Evolutionary conservation across 202 grass and related monocot species (phyloP), one percentile per base, ranked within the genome.

Genomic region (Setaria viridis): DNA sequence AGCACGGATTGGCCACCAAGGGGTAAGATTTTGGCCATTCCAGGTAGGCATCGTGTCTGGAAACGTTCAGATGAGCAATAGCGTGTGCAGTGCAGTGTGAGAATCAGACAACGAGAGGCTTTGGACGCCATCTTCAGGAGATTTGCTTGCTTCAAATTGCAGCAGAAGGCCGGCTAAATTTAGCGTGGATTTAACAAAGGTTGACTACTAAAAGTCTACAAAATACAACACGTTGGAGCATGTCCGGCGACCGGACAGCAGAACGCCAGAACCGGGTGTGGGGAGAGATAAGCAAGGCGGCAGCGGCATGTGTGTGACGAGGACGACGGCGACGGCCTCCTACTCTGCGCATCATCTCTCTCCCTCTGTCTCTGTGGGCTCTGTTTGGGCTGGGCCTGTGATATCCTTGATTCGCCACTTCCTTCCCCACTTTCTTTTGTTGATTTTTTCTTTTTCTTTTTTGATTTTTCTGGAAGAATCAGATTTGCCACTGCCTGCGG

Each of bases 241-340:
- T 64, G 30, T 64, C 60, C 25, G 25, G 60, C 5, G 29, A 64
- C 29, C 4, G 60, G 59, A 62, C 10, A 11, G 59, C 25, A 62
- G n/a, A 9, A 15, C 2, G 34, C 5, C 39, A 4, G 35, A 41
- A 1, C 30, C 13, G 32, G 7, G 5, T 41, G 35, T 25, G 35
- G 34, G 1, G 65, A 68, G 17, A 62, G 37, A 59, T 43, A 60
- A 29, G n/a, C 9, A 6, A 29, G 17, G 32, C 54, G 9, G 62
- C 62, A 16, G 62, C 17, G 41, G 39, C 34, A 6, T 39, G 29
- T 16, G 76, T 3, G 41, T 47, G 76, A 64, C 13, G 15, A 35
- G 42, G 76, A 79, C 14, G 58, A 63, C 42, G 58, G 58, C 42
- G 76, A 78, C 59, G 58, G 14, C 57, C n/a, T 62, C 56, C 75